These are phyloP conservation scores for Hippophae rhamnoides DNA, from an alignment of 306 rosid genomes.

Conservation along the genomic window DNA sequence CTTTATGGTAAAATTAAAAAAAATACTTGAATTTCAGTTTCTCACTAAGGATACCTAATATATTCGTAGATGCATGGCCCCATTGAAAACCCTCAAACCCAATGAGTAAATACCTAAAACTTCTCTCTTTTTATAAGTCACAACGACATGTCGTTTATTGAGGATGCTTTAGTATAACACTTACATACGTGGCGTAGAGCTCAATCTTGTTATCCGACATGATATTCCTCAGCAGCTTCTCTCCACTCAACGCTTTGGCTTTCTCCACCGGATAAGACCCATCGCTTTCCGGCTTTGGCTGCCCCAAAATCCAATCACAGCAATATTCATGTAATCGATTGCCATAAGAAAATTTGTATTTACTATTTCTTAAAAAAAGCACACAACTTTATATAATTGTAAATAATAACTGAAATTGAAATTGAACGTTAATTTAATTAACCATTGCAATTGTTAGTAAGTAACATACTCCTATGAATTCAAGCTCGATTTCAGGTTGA, in stretches of 20 bases:
- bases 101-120: too few species aligned
- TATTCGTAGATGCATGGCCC: too few species aligned
- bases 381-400: background rate
- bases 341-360: background rate
- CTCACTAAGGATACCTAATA: too few species aligned
- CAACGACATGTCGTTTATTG: too few species aligned
- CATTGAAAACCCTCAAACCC: too few species aligned
- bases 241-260: slow-evolving; percentile 61
- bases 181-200: slow-evolving; percentile 87
- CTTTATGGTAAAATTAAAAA: too few species aligned
- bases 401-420: too few species aligned
- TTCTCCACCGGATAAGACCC: slow-evolving; percentile 59
- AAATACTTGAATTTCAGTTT: too few species aligned
- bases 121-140: too few species aligned
- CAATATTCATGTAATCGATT: background rate
- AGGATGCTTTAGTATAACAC: slow-evolving; percentile 13
- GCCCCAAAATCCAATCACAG: slow-evolving; percentile 8
- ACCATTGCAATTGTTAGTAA: background rate
- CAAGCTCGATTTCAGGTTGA: slow-evolving; percentile 55
- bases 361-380: background rate
- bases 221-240: slow-evolving; percentile 70
- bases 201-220: slow-evolving; percentile 82
- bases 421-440: background rate
- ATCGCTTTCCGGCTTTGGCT: slow-evolving; percentile 62
- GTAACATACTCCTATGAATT: slow-evolving; percentile 54